These are phyloP conservation scores for Penicillium palitans DNA, from an alignment of 2,329 filamentous ascomycete species.

Conservation along the genomic window DNA sequence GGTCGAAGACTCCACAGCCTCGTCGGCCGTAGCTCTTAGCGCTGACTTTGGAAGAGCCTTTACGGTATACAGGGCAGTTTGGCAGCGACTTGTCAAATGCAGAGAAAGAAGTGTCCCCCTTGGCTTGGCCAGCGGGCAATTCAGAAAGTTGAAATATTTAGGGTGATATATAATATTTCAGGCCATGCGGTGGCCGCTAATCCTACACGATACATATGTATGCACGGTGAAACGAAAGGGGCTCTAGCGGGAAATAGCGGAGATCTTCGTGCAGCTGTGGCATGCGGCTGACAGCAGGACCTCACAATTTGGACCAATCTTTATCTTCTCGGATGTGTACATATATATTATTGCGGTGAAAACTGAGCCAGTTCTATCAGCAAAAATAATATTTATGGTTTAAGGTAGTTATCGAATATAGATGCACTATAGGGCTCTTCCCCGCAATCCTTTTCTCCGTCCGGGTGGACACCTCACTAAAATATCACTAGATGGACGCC, in stretches of 20 bases:
- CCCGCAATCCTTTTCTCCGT: neutral
- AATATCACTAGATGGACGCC: neutral
- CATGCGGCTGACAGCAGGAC: neutral
- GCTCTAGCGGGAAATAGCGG: neutral
- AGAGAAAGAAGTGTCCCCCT: neutral
- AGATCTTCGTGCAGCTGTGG: neutral
- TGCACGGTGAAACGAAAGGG: neutral
- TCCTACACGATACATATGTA: too few species aligned
- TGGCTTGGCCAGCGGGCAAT: neutral
- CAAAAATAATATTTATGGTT: neutral
- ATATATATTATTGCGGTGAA: neutral
- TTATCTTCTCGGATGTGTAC: neutral
- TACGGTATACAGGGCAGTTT: neutral
- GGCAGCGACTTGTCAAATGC: too few species aligned
- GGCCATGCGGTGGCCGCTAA: neutral
- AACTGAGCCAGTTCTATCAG: neutral
- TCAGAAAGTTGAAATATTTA: too few species aligned
- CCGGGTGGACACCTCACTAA: neutral
- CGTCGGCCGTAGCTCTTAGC: constrained; percentile 33
- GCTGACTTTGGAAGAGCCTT: too few species aligned
- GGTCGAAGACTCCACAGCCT: constrained; percentile 36
- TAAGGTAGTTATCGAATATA: neutral
- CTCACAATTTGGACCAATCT: neutral
- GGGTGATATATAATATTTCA: neutral
- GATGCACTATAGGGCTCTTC: neutral